Conservation (phyloP, 23 red algal species). For the Gracilaria vermiculophylla region DNA sequence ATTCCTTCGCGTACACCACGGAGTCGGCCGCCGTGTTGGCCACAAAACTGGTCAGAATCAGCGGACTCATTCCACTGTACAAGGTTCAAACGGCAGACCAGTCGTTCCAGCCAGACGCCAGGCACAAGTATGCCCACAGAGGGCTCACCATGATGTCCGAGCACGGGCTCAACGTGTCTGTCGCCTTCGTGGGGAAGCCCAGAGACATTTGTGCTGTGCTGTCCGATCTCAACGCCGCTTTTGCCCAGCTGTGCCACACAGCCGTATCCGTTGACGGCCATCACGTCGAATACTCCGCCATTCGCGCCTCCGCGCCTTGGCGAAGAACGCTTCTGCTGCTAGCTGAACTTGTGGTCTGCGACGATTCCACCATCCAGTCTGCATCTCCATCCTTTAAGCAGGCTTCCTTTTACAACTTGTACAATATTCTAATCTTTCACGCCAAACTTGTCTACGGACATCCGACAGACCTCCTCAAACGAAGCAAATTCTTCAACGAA, state of each 20-base stretch:
- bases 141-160: conserved; percentile 17
- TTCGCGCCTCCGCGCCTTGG: conserved; percentile 36
- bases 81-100: conserved; percentile 27
- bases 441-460: conserved; percentile 65
- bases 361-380: conserved; percentile 1
- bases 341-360: conserved; percentile 21
- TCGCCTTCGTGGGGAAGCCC: not conserved
- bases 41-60: conserved; percentile 24
- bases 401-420: conserved; percentile 67
- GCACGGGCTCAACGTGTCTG: conserved; percentile 30
- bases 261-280: conserved; percentile 38
- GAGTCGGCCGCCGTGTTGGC: conserved; percentile 27
- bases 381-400: conserved; percentile 7
- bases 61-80: conserved; percentile 39
- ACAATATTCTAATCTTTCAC: conserved; percentile 73
- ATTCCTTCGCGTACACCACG: conserved; percentile 19
- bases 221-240: conserved; percentile 33
- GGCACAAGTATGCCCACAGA: conserved; percentile 28
- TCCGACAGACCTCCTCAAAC: conserved; percentile 52
- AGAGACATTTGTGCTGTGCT: conserved; percentile 23
- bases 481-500: conserved; percentile 71
- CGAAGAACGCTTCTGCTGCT: conserved; percentile 28
- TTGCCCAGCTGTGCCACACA: conserved; percentile 35
- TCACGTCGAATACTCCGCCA: conserved; percentile 35
- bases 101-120: not conserved